phyloP scores from a whole-genome alignment of 2,329 filamentous ascomycete genomes.

The Clonostachys chloroleuca region DNA sequence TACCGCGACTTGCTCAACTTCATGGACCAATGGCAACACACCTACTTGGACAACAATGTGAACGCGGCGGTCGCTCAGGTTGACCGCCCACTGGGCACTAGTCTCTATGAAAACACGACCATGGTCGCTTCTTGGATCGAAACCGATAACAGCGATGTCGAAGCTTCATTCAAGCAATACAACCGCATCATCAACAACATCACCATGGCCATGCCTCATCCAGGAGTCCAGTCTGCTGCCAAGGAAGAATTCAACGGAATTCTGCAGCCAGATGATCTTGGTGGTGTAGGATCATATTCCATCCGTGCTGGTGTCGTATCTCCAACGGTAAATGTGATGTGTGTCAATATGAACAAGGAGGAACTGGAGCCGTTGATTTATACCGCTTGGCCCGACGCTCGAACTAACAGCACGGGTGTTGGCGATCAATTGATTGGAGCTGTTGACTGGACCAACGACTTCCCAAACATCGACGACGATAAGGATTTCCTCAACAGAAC shows the following conservation, averaged over 20 bases:
- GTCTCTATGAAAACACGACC: slow-evolving; percentile 69
- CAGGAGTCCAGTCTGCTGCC: slow-evolving; percentile 61
- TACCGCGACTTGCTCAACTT: slow-evolving; percentile 68
- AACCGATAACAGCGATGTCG: slow-evolving; percentile 44
- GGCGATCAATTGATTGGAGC: slow-evolving; percentile 23
- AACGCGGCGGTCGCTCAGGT: slow-evolving; percentile 30
- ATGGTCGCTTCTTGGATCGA: slow-evolving; percentile 67
- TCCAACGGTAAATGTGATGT: slow-evolving; percentile 68
- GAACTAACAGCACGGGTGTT: slow-evolving; percentile 22
- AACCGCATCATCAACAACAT: slow-evolving; percentile 68
- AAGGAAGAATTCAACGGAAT: slow-evolving; percentile 58
- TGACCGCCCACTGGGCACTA: slow-evolving; percentile 54
- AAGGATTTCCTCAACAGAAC: slow-evolving; percentile 47
- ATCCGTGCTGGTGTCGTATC: slow-evolving; percentile 66
- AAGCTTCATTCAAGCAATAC: slow-evolving; percentile 25
- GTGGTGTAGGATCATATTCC: slow-evolving; percentile 64
- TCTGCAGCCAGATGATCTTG: slow-evolving; percentile 61
- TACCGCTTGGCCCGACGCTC: slow-evolving; percentile 47
- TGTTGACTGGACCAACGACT: slow-evolving; percentile 28
- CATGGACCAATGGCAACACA: slow-evolving; percentile 47
- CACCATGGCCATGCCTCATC: slow-evolving; percentile 73
- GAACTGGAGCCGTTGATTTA: slow-evolving; percentile 66
- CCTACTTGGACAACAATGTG: slow-evolving; percentile 34
- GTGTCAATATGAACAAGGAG: slow-evolving; percentile 55
- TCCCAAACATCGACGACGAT: slow-evolving; percentile 22